Conservation (phyloP, 2,329 filamentous ascomycete genomes). For the Colletotrichum siamense region DNA sequence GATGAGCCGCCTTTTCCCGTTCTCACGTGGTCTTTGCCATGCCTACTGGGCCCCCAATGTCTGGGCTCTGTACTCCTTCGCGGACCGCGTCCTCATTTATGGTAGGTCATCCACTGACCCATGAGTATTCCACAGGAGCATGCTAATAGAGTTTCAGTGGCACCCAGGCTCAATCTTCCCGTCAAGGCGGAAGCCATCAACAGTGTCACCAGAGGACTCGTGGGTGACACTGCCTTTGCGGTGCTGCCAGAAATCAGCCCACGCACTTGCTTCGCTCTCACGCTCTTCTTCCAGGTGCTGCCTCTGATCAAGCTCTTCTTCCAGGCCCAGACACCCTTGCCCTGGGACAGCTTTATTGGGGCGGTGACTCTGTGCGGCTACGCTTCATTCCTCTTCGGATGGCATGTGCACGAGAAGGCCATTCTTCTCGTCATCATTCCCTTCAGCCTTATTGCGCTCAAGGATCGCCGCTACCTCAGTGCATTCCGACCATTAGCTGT, state of each 20-base stretch:
- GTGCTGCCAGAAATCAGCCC: conserved; percentile 88
- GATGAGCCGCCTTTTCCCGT: conserved; percentile 86
- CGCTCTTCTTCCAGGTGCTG: conserved; percentile 80
- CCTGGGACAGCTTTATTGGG: conserved; percentile 89
- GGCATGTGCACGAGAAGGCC: conserved; percentile 98
- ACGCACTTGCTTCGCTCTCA: conserved; percentile 79
- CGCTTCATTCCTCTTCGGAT: conserved; percentile 95
- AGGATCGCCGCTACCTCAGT: conserved; percentile 87
- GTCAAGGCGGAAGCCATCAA: conserved; percentile 78
- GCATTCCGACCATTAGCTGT: conserved; percentile 93
- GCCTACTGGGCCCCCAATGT: conserved; percentile 98
- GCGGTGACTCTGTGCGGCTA: conserved; percentile 93
- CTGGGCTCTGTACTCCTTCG: conserved; percentile 96
- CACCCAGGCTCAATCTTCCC: conserved; percentile 77
- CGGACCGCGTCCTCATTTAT: conserved; percentile 82
- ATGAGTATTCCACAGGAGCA: not conserved
- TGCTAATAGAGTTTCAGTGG: conserved; percentile 61
- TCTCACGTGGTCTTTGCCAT: conserved; percentile 91
- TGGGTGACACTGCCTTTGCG: conserved; percentile 93
- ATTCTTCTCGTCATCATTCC: conserved; percentile 93
- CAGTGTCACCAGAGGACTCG: conserved; percentile 90
- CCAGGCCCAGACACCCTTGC: conserved; percentile 61
- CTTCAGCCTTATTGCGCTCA: conserved; percentile 89
- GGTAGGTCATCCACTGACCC: conserved; percentile 53
- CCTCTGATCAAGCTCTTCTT: conserved; percentile 84